Base-by-base conservation (phyloP, 2,329 filamentous ascomycete genomes). In the Botrytis sinoallii region DNA sequence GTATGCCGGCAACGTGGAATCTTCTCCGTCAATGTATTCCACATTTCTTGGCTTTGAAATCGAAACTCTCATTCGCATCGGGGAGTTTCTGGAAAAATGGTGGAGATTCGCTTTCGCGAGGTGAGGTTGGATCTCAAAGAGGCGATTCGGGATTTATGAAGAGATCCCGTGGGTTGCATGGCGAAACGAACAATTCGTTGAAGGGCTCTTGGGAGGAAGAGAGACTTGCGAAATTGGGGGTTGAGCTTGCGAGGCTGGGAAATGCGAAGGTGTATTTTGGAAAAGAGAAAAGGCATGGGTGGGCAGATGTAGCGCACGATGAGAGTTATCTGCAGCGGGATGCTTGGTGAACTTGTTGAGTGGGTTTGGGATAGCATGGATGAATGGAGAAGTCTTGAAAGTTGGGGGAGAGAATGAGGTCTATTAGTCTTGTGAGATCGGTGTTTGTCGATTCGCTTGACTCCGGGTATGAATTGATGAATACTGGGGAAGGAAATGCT, bases 31-130 rank as follows among this genome's bases (percentile, higher is more conserved):
- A 52, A 12, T 20, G 9, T 10, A n/a, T 38, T 7, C 22, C 44
- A 5, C 32, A 52, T 16, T 67, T 67, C 44, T 7, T 67, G 1
- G 44, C 64, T 46, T 16, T 66, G 0, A 38, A 52, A 52, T 66
- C 44, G 6, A 25, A 22, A 18, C 7, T 66, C 7, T n/a, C 22
- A 3, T 66, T 38, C 7, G 29, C 32, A 20, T 52, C 32, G 8
- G 12, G 7, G 0, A n/a, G 35, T 12, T n/a, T 38, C 32, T 52
- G 64, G 44, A 67, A 38, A 4, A 67, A 25, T 12, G 6, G 7
- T 8, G 6, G 2, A n/a, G 14, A 38, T 35, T 38, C 14, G 4
- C 32, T 16, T 29, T 7, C 0, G 14, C n/a, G 1, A 3, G 3
- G n/a, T 4, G n/a, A 25, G 14, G 5, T 29, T 57, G n/a, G 2